Conservation (phyloP, 2,329 filamentous ascomycete genomes). For the Stemphylium vesicarium region DNA sequence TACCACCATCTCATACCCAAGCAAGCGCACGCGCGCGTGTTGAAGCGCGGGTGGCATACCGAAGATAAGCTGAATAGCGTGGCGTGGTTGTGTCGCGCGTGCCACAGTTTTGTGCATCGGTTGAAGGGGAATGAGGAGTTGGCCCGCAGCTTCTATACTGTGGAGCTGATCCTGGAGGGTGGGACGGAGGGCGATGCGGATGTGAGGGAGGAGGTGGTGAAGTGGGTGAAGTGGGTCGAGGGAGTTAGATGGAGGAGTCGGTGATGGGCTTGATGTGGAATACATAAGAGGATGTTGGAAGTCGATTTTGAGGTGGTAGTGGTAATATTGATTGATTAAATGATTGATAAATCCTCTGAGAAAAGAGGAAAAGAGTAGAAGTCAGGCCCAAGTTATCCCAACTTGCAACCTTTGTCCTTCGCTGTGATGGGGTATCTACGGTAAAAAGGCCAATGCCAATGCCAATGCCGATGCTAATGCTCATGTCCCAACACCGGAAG, state of each 20-base stretch:
- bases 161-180: slow-evolving; percentile 71
- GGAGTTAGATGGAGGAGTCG: slow-evolving; percentile 74
- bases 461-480: not conserved
- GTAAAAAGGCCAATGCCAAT: not conserved
- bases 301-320: not conserved
- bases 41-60: slow-evolving; percentile 80
- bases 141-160: slow-evolving; percentile 73
- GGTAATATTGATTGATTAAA: not conserved
- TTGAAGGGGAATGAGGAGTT: slow-evolving; percentile 79
- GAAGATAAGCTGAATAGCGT: slow-evolving; percentile 78
- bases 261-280: slow-evolving; percentile 30
- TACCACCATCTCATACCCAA: slow-evolving; percentile 90
- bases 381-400: not conserved
- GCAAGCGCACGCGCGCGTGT: slow-evolving; percentile 74
- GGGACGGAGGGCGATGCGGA: slow-evolving; percentile 71
- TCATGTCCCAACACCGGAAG: not conserved
- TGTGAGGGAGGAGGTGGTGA: slow-evolving; percentile 72
- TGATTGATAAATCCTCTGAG: not conserved
- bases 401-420: not conserved
- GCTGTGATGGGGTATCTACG: not conserved
- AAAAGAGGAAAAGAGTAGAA: too few relatives aligned
- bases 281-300: not conserved
- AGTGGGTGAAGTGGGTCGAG: slow-evolving; percentile 75
- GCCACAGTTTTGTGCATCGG: slow-evolving; percentile 81
- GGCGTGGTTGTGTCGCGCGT: slow-evolving; percentile 84